Percentiles rank a stretch among this genome's conserved stretches.
Conservation (phyloP, 805 yeast species). For the Crinitomyces ghanaensis region DNA sequence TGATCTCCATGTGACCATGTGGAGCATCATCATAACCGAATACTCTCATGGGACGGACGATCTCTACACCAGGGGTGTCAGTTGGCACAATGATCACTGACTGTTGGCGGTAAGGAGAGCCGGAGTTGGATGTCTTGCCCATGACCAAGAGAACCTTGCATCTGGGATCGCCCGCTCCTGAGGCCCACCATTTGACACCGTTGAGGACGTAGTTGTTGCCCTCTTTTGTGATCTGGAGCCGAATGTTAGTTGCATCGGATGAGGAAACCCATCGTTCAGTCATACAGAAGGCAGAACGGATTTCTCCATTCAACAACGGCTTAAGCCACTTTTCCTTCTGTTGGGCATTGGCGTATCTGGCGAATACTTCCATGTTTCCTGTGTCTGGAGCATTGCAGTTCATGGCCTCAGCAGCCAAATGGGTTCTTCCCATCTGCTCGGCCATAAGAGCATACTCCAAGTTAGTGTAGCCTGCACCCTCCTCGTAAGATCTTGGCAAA, state of each 20-base stretch:
- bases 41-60: conserved; percentile 41
- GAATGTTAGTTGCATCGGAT: conserved; percentile 51
- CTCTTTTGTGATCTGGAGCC: conserved; percentile 32
- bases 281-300: conserved; percentile 53
- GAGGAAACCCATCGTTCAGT: conserved; percentile 51
- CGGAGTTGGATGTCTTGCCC: conserved; percentile 35
- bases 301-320: conserved; percentile 44
- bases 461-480: conserved; percentile 49
- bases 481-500: conserved; percentile 35
- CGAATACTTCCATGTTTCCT: conserved; percentile 43
- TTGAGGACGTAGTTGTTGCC: conserved; percentile 40
- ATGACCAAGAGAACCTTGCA: conserved; percentile 42
- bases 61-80: conserved; percentile 37
- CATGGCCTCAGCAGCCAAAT: conserved; percentile 47
- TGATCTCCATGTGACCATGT: conserved; percentile 57
- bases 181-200: conserved; percentile 61
- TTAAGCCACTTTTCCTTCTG: conserved; percentile 37
- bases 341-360: conserved; percentile 31
- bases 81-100: conserved; percentile 46
- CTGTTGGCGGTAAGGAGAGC: conserved; percentile 37
- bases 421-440: conserved; percentile 44
- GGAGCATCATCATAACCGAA: conserved; percentile 61
- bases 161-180: conserved; percentile 61
- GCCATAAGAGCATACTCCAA: conserved; percentile 59
- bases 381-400: conserved; percentile 56